These are phyloP conservation scores for Plasmodium inui DNA, from an alignment of 169 alveolate species.

Conservation along the genomic window DNA sequence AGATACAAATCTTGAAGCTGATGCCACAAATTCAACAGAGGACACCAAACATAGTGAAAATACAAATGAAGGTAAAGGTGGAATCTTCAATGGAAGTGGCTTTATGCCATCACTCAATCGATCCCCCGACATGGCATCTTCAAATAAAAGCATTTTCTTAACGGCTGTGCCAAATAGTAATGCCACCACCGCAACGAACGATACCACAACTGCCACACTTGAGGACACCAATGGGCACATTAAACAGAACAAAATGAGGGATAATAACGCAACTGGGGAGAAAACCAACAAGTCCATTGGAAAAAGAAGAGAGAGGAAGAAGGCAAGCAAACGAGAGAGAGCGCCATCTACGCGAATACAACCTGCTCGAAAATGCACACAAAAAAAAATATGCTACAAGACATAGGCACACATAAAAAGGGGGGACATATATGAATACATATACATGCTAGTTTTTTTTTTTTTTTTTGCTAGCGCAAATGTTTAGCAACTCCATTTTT, in stretches of 20 bases:
- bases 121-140: background rate
- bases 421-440: background rate
- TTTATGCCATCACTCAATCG: constrained; percentile 51
- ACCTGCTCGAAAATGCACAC: constrained; percentile 54
- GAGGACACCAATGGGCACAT: background rate
- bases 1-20: background rate
- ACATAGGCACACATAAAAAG: background rate
- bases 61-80: background rate
- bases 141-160: constrained; percentile 37
- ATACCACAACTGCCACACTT: background rate
- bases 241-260: background rate
- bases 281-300: background rate
- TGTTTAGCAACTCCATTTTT: background rate
- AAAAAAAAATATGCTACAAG: constrained; percentile 57
- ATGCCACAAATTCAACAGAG: constrained; percentile 14
- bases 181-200: background rate
- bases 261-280: background rate
- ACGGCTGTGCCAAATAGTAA: background rate
- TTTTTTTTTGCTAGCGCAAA: background rate
- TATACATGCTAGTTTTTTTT: background rate
- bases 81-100: constrained; percentile 23
- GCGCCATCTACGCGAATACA: constrained; percentile 40
- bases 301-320: constrained; percentile 23
- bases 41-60: constrained; percentile 15
- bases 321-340: constrained; percentile 14